A percentile compares a stretch with the other conserved stretches of the same genome.
Evolutionary conservation across 202 grass and related monocot species (phyloP).

Genomic region (Schoenoplectus triqueter): DNA sequence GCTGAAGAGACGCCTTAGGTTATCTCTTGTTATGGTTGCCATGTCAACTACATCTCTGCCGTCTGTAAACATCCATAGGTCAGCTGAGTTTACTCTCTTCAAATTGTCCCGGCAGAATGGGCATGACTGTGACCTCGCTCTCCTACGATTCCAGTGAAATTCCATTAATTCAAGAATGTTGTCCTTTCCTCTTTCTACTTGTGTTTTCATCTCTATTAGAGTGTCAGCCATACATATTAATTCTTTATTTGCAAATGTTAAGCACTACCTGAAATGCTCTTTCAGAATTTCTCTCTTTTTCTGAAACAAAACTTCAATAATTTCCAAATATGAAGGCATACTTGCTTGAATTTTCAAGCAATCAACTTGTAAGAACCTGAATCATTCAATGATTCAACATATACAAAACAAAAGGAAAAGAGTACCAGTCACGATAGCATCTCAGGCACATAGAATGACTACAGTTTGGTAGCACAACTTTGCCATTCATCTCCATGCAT

Average conservation of each 20-base stretch:
- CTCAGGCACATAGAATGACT: constrained; percentile 92
- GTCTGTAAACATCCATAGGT: constrained; percentile 86
- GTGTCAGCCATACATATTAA: neutral
- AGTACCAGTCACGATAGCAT: constrained; percentile 90
- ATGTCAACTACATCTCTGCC: constrained; percentile 62
- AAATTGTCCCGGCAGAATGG: constrained; percentile 85
- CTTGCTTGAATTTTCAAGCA: neutral
- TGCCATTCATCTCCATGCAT: constrained; percentile 83
- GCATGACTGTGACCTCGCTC: constrained; percentile 82
- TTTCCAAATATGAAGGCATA: neutral
- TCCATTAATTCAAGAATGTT: neutral
- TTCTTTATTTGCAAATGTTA: neutral
- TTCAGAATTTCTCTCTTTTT: neutral
- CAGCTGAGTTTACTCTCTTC: constrained; percentile 70
- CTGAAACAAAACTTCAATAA: neutral
- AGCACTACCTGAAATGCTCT: neutral
- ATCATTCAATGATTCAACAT: neutral
- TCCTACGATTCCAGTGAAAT: constrained; percentile 44
- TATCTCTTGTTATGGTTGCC: constrained; percentile 62
- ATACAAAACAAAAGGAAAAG: neutral
- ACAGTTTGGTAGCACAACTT: constrained; percentile 84
- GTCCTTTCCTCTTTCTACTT: neutral
- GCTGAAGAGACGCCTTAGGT: constrained; percentile 68
- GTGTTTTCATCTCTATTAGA: neutral
- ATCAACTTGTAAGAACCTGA: neutral